Conservation (phyloP, 768 basidiomycete genomes). For the Suillus fuscotomentosus region DNA sequence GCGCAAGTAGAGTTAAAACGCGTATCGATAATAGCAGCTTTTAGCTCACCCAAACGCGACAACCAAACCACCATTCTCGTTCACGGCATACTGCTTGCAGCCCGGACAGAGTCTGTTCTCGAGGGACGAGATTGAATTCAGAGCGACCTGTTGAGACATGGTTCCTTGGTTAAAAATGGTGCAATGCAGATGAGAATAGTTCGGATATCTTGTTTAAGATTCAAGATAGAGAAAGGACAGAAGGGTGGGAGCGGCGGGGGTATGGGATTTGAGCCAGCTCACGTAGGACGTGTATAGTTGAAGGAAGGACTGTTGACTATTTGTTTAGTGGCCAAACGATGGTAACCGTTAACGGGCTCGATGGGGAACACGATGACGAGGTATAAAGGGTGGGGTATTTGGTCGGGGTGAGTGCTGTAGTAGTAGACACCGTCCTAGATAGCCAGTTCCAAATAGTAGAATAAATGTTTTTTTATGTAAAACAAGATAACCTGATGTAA, state of each 20-base stretch:
- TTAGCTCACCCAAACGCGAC: conserved; percentile 90
- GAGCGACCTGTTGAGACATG: conserved; percentile 16
- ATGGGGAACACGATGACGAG: too few relatives aligned
- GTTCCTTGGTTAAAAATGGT: background rate
- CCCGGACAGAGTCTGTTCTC: conserved; percentile 76
- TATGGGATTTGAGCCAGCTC: conserved; percentile 8
- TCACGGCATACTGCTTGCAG: conserved; percentile 78
- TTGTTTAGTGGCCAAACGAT: background rate
- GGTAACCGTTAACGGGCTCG: background rate
- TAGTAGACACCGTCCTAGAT: background rate
- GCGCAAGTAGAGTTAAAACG: background rate
- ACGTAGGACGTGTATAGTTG: conserved; percentile 1
- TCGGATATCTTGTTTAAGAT: background rate
- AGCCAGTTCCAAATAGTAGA: conserved; percentile 2
- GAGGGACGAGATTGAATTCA: conserved; percentile 21
- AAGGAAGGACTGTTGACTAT: background rate
- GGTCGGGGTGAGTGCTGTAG: background rate
- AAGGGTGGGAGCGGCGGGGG: conserved; percentile 5
- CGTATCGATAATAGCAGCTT: conserved; percentile 3
- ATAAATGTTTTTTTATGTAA: conserved; percentile 6
- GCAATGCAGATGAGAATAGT: conserved; percentile 1
- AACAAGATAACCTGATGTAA: conserved; percentile 7
- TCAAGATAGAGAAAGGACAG: conserved; percentile 3
- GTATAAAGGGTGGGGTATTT: conserved; percentile 1
- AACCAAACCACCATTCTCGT: conserved; percentile 81